Evolutionary conservation across 176 grass and related monocot species (phyloP), one percentile per base, ranked within the genome.

Genomic region (Eragrostis curvula): DNA sequence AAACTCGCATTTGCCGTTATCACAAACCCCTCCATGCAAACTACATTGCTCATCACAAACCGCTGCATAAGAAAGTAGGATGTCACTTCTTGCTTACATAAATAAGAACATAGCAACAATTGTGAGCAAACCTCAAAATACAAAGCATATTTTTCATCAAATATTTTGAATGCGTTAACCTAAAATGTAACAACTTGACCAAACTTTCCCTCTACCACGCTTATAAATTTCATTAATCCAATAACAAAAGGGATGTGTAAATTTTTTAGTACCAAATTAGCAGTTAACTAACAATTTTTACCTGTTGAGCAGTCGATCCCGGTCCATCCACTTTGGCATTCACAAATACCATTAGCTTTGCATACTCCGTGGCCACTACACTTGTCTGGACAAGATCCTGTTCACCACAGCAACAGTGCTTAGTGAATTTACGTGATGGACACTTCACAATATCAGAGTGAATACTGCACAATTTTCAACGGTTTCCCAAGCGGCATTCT

Each of bases 21-120:
- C 97, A 52, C 97, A 99, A 63, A 99, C 97, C 56, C 97, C 97
- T 69, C 97, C 97, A 62, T 99, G 97, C 91, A 94, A 88, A 92
- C 97, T 99, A 82, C 97, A 99, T 71, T 99, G 97, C 84, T 99
- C 97, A 77, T 99, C 93, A 66, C 97, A 99, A 73, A 96, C 87
- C 61, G 89, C 97, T 95, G 92, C 79, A 92, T 77, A 85, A 74
- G 65, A 62, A 83, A 78, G 74, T 7, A 81, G 13, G 9, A 41
- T 81, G 41, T 89, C 72, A 89, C 58, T 80, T 89, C 49, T 66
- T 66, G 48, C 21, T 79, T 79, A 45, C 43, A 79, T 72, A 51
- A 74, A 52, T 74, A 73, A 67, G 67, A 52, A 51, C 15, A 66
- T 13, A 67, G 47, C 73, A 83, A 73, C 39, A 60, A 59, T 23